phyloP scores from a whole-genome alignment of 495 filamentous ascomycete genomes.

The Tuber aestivum region DNA sequence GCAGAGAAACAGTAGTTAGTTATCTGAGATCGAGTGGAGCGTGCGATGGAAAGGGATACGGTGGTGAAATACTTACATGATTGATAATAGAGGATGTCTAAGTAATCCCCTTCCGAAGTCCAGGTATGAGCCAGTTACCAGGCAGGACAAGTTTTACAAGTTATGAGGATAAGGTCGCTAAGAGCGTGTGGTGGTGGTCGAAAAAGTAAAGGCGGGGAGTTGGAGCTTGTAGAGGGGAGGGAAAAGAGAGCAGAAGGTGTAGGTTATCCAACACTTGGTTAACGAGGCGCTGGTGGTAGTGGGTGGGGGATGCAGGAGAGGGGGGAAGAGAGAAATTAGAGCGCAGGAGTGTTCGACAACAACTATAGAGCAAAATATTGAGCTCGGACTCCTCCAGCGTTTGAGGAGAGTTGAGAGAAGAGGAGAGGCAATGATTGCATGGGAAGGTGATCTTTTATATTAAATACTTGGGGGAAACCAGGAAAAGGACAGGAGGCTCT shows the following conservation, averaged over 20 bases:
- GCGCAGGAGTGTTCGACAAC: not conserved
- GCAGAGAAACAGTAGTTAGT: not conserved
- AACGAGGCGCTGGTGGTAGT: not conserved
- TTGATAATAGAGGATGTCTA: not conserved
- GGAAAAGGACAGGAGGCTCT: not conserved
- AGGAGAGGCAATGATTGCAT: not conserved
- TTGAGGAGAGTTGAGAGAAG: not conserved
- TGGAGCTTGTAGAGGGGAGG: not conserved
- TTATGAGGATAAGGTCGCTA: not conserved
- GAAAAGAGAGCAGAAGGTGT: not conserved
- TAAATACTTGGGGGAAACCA: not conserved
- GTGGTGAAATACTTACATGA: not conserved
- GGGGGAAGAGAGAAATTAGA: not conserved
- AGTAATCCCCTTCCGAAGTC: not conserved
- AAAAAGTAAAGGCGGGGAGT: not conserved
- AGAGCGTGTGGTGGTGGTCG: not conserved
- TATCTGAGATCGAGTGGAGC: not conserved
- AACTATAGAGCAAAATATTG: not conserved
- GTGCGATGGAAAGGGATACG: not conserved
- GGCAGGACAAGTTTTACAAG: not conserved
- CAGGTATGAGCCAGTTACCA: not conserved
- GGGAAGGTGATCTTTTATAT: not conserved
- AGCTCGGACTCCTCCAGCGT: not conserved
- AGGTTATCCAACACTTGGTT: not conserved
- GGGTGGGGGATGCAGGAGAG: not conserved